Evolutionary conservation across 495 filamentous ascomycete species (phyloP).

Genomic region (Darksidea phi): DNA sequence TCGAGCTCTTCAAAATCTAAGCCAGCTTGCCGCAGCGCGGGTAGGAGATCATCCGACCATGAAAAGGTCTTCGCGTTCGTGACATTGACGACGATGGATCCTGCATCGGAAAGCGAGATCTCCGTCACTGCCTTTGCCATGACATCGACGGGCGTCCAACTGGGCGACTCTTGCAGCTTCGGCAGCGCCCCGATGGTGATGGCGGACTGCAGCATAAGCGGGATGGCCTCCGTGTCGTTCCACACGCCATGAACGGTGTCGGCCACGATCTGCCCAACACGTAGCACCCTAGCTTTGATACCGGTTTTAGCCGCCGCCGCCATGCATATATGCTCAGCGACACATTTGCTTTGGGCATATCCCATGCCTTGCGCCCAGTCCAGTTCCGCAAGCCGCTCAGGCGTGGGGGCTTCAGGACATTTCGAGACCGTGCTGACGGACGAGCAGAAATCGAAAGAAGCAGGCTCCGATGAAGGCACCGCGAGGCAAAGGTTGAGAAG

Average conservation of each 20-base stretch:
- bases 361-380: slow-evolving; percentile 50
- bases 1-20: slow-evolving; percentile 50
- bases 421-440: slow-evolving; percentile 36
- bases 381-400: slow-evolving; percentile 40
- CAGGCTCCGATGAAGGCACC: slow-evolving; percentile 35
- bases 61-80: slow-evolving; percentile 52
- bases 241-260: slow-evolving; percentile 54
- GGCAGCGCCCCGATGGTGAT: slow-evolving; percentile 53
- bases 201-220: slow-evolving; percentile 56
- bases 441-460: slow-evolving; percentile 43
- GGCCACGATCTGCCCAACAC: slow-evolving; percentile 61
- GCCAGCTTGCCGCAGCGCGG: slow-evolving; percentile 46
- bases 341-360: slow-evolving; percentile 59
- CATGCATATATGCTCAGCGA: slow-evolving; percentile 48
- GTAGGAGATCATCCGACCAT: slow-evolving; percentile 54
- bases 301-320: slow-evolving; percentile 38
- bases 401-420: not conserved
- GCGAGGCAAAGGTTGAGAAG: slow-evolving; percentile 17
- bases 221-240: slow-evolving; percentile 60
- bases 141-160: slow-evolving; percentile 60
- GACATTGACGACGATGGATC: slow-evolving; percentile 39
- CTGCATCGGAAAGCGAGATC: slow-evolving; percentile 36
- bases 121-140: slow-evolving; percentile 52
- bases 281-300: slow-evolving; percentile 47
- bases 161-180: slow-evolving; percentile 42